Percentiles rank a stretch among this genome's conserved stretches.
phyloP scores from a whole-genome alignment of 2,329 filamentous ascomycete species.

The Aspergillus fijiensis region DNA sequence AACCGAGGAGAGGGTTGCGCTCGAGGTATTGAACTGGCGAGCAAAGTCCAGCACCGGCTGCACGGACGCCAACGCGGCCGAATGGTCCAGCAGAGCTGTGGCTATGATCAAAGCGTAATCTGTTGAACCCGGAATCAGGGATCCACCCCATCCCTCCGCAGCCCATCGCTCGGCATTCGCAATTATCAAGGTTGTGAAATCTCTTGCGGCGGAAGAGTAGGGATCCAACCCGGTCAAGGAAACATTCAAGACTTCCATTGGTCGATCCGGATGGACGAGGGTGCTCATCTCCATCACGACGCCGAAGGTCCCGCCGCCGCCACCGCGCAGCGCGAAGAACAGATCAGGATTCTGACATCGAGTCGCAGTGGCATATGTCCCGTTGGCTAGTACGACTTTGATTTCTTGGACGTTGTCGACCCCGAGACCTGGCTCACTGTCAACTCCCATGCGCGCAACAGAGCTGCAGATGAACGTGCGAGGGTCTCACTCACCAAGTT shows the following conservation, averaged over 20 bases:
- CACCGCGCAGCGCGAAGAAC: slow-evolving; percentile 21
- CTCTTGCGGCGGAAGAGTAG: not conserved
- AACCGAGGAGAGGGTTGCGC: not conserved
- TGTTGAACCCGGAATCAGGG: not conserved
- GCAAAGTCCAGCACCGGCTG: slow-evolving; percentile 13
- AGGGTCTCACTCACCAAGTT: slow-evolving; percentile 10
- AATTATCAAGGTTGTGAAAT: slow-evolving; percentile 12
- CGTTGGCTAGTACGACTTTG: slow-evolving; percentile 16
- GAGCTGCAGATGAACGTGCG: no score
- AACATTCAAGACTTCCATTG: slow-evolving; percentile 12
- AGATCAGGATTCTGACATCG: slow-evolving; percentile 21
- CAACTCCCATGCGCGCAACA: not conserved
- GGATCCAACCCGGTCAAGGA: slow-evolving; percentile 1
- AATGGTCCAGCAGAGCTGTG: slow-evolving; percentile 12
- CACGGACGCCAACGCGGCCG: slow-evolving; percentile 12
- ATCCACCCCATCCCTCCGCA: slow-evolving; percentile 23
- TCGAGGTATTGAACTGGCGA: not conserved
- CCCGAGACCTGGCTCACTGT: slow-evolving; percentile 11
- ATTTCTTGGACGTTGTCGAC: slow-evolving; percentile 21
- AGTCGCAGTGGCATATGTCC: slow-evolving; percentile 17
- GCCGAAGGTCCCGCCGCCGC: slow-evolving; percentile 19
- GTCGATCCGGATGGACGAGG: slow-evolving; percentile 18
- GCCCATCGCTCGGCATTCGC: slow-evolving; percentile 20
- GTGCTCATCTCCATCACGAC: slow-evolving; percentile 20
- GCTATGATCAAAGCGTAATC: slow-evolving; percentile 10